phyloP scores from a whole-genome alignment of 176 grass and related monocot genomes.

The Musa schizocarpa region DNA sequence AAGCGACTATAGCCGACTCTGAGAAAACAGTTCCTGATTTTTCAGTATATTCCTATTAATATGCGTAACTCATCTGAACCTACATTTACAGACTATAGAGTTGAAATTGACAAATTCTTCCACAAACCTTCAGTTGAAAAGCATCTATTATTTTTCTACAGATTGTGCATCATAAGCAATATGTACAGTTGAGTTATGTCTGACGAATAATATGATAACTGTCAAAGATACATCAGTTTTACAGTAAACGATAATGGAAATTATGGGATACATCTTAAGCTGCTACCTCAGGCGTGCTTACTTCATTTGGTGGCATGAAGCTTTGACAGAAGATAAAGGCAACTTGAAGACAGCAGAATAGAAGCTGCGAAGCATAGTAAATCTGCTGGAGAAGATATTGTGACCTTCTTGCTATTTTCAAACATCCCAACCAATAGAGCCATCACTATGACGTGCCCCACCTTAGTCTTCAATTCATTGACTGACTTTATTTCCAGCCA shows the following conservation, averaged over 20 bases:
- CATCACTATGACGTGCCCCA: constrained; percentile 88
- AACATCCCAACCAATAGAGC: constrained; percentile 77
- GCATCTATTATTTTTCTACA: neutral
- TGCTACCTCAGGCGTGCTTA: constrained; percentile 28
- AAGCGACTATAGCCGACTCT: too few species aligned
- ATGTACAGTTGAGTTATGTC: neutral
- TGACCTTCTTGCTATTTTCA: constrained; percentile 77
- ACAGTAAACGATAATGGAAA: neutral
- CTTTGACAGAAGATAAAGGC: constrained; percentile 85
- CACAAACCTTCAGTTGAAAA: neutral
- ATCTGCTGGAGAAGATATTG: constrained; percentile 48
- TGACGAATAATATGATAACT: neutral
- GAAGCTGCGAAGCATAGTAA: constrained; percentile 66
- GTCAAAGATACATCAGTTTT: neutral
- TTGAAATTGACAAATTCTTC: neutral
- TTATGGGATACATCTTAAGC: constrained; percentile 8
- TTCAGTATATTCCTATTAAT: too few species aligned
- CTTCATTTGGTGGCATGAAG: constrained; percentile 38
- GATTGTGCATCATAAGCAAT: neutral
- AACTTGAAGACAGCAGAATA: constrained; percentile 63
- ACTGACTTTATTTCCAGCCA: constrained; percentile 73
- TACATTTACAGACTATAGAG: too few species aligned
- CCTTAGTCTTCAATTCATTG: constrained; percentile 83
- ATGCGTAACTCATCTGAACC: too few species aligned
- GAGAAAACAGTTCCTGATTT: too few species aligned